Conservation (phyloP, 768 basidiomycete species). For the Plicaturopsis crispa region DNA sequence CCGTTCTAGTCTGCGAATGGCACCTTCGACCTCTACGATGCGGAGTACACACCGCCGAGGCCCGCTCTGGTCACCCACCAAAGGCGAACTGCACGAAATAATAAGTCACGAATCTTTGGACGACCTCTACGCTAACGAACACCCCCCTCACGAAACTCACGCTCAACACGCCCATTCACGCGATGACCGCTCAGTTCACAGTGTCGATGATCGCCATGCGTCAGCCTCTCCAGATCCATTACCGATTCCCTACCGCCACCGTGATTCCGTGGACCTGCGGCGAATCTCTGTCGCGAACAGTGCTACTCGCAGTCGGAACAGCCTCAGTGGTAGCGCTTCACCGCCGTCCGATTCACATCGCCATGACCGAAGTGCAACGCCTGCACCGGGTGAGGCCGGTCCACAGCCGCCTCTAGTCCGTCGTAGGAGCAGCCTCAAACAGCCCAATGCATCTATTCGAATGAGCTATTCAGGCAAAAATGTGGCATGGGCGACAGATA, state of each 20-base stretch:
- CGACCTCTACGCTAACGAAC: too few species aligned
- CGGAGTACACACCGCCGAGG: conserved; percentile 10
- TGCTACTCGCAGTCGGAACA: conserved; percentile 10
- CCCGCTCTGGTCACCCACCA: conserved; percentile 7
- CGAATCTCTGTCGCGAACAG: neutral
- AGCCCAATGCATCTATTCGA: conserved; percentile 36
- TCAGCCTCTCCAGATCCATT: conserved; percentile 38
- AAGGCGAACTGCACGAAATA: conserved; percentile 17
- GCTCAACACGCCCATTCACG: too few species aligned
- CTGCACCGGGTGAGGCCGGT: conserved; percentile 2
- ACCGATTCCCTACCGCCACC: conserved; percentile 34
- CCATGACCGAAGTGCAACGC: conserved; percentile 2
- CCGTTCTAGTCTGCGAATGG: neutral
- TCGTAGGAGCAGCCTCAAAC: conserved; percentile 60
- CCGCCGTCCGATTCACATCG: conserved; percentile 7
- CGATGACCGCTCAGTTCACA: too few species aligned
- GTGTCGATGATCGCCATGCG: too few species aligned
- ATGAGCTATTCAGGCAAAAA: conserved; percentile 53
- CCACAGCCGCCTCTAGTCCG: conserved; percentile 28
- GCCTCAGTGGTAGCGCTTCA: conserved; percentile 2
- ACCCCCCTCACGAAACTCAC: too few species aligned
- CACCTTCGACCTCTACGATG: conserved; percentile 14
- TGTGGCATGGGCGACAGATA: conserved; percentile 72
- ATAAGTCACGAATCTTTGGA: too few species aligned
- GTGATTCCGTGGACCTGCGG: too few species aligned